Evolutionary conservation across 2,329 filamentous ascomycete species (phyloP).

Genomic region (Harringtonia aguacate): DNA sequence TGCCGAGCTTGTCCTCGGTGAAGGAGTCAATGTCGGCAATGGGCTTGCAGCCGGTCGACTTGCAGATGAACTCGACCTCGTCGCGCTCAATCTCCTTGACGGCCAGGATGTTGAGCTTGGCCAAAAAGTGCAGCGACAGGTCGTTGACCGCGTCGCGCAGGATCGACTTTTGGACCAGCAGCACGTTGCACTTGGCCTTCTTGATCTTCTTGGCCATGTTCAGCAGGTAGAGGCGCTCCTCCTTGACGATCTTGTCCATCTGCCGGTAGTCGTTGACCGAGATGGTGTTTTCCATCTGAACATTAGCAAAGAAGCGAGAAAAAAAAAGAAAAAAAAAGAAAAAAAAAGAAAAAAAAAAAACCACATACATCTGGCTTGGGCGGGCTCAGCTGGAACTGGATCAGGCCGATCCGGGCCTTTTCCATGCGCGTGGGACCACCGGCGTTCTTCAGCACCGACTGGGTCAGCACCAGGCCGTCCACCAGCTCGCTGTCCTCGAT

Average conservation of each 20-base stretch:
- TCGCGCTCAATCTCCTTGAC: conserved; percentile 98
- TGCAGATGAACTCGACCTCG: conserved; percentile 99
- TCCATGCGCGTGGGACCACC: conserved; percentile 88
- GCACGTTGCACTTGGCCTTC: conserved; percentile 98
- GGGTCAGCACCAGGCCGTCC: conserved; percentile 85
- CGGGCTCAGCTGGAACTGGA: conserved; percentile 97
- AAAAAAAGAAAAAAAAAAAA: too few relatives aligned
- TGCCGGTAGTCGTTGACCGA: conserved; percentile 98
- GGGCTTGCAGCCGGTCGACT: conserved; percentile 96
- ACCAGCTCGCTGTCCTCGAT: too few relatives aligned
- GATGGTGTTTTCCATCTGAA: conserved; percentile 96
- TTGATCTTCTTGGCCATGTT: conserved; percentile 99
- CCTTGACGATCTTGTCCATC: conserved; percentile 99
- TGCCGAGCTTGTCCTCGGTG: conserved; percentile 94
- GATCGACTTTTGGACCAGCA: conserved; percentile 97
- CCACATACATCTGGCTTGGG: conserved; percentile 78
- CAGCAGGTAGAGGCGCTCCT: conserved; percentile 93
- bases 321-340: neutral
- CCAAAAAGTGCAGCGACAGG: conserved; percentile 90
- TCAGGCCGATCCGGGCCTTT: conserved; percentile 92
- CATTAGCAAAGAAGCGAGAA: neutral
- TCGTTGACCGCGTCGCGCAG: conserved; percentile 97
- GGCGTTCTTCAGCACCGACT: conserved; percentile 86
- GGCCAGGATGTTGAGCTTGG: conserved; percentile 89
- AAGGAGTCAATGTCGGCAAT: conserved; percentile 98